Evolutionary conservation across 352 stramenopile genomes (phyloP).

Genomic region (Globisporangium camurandrum): DNA sequence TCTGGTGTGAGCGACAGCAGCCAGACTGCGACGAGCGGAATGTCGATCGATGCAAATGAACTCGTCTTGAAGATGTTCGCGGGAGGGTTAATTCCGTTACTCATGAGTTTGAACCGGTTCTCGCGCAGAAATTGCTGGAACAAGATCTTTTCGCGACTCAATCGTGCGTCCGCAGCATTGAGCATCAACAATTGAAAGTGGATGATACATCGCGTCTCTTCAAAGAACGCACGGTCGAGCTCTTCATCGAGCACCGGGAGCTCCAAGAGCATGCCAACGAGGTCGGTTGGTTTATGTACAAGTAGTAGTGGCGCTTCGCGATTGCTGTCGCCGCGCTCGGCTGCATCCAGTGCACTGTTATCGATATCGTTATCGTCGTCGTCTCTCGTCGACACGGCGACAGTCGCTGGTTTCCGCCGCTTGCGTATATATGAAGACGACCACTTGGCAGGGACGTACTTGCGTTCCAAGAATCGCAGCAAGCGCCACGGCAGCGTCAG

Average conservation of each 20-base stretch:
- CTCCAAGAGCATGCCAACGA: slow-evolving; percentile 55
- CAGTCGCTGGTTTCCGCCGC: not conserved
- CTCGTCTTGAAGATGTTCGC: slow-evolving; percentile 86
- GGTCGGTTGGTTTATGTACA: slow-evolving; percentile 36
- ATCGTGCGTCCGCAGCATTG: slow-evolving; percentile 76
- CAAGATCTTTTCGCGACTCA: slow-evolving; percentile 86
- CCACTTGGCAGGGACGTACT: slow-evolving; percentile 34
- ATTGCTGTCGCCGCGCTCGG: slow-evolving; percentile 5
- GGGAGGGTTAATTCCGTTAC: slow-evolving; percentile 87
- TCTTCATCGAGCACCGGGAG: slow-evolving; percentile 66
- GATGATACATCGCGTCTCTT: slow-evolving; percentile 88
- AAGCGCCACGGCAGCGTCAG: slow-evolving; percentile 42
- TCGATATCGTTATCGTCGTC: not conserved
- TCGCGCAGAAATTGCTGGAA: slow-evolving; percentile 92
- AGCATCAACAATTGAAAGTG: slow-evolving; percentile 89
- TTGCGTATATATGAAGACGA: no score
- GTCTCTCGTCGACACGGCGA: slow-evolving; percentile 1
- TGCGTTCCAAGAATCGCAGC: slow-evolving; percentile 34
- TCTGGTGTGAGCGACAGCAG: slow-evolving; percentile 79
- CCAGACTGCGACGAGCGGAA: slow-evolving; percentile 87
- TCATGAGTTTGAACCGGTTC: slow-evolving; percentile 92
- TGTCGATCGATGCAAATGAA: slow-evolving; percentile 87
- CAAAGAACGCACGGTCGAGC: slow-evolving; percentile 71
- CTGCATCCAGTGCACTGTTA: slow-evolving; percentile 4
- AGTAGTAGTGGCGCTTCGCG: no score